Percentiles rank a stretch among this genome's conserved stretches.
Conservation (phyloP, 2,329 filamentous ascomycete genomes). For the Lachnellula cervina region DNA sequence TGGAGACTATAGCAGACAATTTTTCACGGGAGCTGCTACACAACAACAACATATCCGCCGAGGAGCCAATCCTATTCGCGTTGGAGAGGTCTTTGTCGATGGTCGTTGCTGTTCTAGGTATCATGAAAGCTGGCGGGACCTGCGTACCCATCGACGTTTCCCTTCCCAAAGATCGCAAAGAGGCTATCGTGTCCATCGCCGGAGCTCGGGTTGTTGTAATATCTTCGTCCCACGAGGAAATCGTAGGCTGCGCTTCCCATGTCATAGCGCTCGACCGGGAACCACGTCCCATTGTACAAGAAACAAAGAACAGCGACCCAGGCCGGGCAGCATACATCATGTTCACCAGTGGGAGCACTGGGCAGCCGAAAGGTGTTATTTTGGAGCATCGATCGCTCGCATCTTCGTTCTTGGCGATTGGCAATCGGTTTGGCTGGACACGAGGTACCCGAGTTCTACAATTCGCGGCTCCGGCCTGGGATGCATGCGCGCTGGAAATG, state of each 20-base stretch:
- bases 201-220: too few species aligned
- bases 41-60: neutral
- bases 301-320: too few species aligned
- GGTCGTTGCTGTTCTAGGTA: conserved; percentile 19
- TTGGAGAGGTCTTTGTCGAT: conserved; percentile 11
- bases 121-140: conserved; percentile 21
- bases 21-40: neutral
- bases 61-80: conserved; percentile 1
- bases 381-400: too few species aligned
- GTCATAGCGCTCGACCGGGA: neutral
- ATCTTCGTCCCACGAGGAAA: neutral
- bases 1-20: neutral
- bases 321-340: too few species aligned
- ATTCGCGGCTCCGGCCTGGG: too few species aligned
- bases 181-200: neutral
- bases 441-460: too few species aligned
- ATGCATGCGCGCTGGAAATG: too few species aligned
- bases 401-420: too few species aligned
- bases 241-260: neutral
- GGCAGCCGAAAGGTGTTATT: too few species aligned
- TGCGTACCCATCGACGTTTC: conserved; percentile 24
- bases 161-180: neutral
- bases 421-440: neutral
- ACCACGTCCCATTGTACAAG: neutral
- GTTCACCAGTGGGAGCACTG: too few species aligned